A percentile compares a stretch with the other conserved stretches of the same genome.
Evolutionary conservation across 2,329 filamentous ascomycete species (phyloP).

Genomic region (Fusarium scirpi): DNA sequence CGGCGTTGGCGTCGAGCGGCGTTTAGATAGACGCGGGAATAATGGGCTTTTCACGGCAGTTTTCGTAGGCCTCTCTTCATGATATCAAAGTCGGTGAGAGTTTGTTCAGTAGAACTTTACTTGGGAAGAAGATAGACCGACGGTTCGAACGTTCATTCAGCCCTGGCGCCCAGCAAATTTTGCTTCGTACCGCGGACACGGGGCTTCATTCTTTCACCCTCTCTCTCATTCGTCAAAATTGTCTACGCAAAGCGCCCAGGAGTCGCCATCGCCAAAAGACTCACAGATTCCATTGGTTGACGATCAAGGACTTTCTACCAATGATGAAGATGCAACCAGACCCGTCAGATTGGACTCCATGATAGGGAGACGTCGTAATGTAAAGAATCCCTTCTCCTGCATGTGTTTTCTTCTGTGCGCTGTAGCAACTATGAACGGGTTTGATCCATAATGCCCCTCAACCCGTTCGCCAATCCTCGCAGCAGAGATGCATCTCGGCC

Average conservation of each 20-base stretch:
- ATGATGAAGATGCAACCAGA: slow-evolving; percentile 34
- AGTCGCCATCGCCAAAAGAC: slow-evolving; percentile 28
- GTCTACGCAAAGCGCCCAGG: slow-evolving; percentile 39
- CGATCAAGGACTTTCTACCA: slow-evolving; percentile 41
- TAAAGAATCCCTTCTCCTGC: slow-evolving; percentile 34
- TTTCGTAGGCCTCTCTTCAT: slow-evolving; percentile 7
- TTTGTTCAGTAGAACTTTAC: background rate
- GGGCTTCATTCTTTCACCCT: background rate
- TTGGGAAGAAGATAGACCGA: background rate
- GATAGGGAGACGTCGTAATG: slow-evolving; percentile 13
- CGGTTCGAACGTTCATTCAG: slow-evolving; percentile 3
- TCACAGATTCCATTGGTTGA: slow-evolving; percentile 38
- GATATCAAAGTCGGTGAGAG: slow-evolving; percentile 7
- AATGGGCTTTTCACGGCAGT: slow-evolving; percentile 2
- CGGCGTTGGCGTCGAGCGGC: slow-evolving; percentile 25
- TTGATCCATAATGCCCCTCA: slow-evolving; percentile 34
- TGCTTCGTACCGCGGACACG: slow-evolving; percentile 29
- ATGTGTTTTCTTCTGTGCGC: slow-evolving; percentile 36
- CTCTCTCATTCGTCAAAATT: slow-evolving; percentile 41
- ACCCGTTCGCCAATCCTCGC: slow-evolving; percentile 45
- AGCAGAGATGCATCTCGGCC: slow-evolving; percentile 29
- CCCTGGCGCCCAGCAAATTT: slow-evolving; percentile 16
- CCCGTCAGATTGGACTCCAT: slow-evolving; percentile 33
- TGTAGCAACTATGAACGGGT: slow-evolving; percentile 17
- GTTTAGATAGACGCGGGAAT: slow-evolving; percentile 37